Base-by-base conservation (phyloP, 176 grass and related monocot genomes). In the Saccharum officinarum region DNA sequence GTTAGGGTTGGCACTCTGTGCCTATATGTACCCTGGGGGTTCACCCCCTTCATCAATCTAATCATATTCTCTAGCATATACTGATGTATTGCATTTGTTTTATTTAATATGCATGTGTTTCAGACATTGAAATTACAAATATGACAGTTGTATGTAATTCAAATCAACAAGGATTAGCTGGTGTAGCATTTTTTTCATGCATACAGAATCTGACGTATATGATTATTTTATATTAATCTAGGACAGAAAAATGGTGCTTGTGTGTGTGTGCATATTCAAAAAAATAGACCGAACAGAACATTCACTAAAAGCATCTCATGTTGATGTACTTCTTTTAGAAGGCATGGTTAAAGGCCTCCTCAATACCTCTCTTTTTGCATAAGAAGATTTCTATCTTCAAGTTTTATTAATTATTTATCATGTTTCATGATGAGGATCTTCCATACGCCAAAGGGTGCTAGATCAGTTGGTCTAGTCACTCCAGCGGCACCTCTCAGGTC, bases 181-280 rank as follows among this genome's bases (percentile, higher is more conserved):
- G 38, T 30, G 28, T 67, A 82, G 12, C 63, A 62, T 20, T 77
- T 87, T 86, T 87, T 69, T 67, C 71, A 78, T 50, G n/a, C 34
- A 63, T 31, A 50, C 39, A 46, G 17, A 78, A 78, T 14, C 71
- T 69, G 40, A 0, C 26, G 5, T 30, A 57, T 80, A 84, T 54
- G 77, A 67, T 57, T 79, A 54, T 23, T 79, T 15, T 74, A 74
- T 69, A 84, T 67, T 67, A 15, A 50, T 33, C 30, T 7, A 63
- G 50, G 72, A 22, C 75, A 77, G 3, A 49, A 69, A 49, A 77
- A 25, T 66, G 33, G 64, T 63, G 9, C 33, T 62, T 73, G 26
- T 72, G 34, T 40, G 67, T 57, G 25, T 54, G 68, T 62, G 38
- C 71, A 20, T 69, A 69, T 68, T 67, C 22, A 22, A 64, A 70